Conservation (phyloP, 495 filamentous ascomycete species). For the Pyronema domesticum region DNA sequence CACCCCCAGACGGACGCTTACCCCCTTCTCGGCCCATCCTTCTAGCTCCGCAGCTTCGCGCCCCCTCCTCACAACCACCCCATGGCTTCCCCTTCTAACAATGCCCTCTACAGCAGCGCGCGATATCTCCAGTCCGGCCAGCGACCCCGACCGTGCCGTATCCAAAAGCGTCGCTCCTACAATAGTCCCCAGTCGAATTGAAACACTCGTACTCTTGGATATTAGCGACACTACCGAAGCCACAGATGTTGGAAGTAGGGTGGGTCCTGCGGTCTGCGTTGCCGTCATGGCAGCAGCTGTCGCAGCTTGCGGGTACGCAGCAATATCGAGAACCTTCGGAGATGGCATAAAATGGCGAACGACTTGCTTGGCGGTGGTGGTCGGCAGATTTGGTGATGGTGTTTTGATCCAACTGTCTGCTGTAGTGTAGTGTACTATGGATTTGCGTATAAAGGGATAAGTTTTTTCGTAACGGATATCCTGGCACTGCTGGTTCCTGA, state of each 20-base stretch:
- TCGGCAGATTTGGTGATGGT: too few species aligned
- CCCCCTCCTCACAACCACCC: constrained; percentile 29
- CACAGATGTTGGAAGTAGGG: constrained; percentile 47
- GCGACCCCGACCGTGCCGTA: constrained; percentile 47
- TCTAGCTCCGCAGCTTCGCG: constrained; percentile 7
- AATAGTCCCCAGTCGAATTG: constrained; percentile 49
- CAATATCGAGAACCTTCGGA: background rate
- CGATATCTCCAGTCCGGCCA: constrained; percentile 52
- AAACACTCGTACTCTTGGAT: constrained; percentile 50
- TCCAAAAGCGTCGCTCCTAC: constrained; percentile 47
- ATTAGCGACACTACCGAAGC: constrained; percentile 53
- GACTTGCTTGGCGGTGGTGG: background rate
- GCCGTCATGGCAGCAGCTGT: background rate
- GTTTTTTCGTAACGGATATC: too few species aligned
- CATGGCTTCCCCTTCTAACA: constrained; percentile 47
- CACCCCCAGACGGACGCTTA: constrained; percentile 5
- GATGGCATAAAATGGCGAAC: background rate
- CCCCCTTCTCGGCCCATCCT: constrained; percentile 19
- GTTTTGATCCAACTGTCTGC: too few species aligned
- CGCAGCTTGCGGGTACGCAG: background rate
- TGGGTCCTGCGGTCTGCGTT: constrained; percentile 29
- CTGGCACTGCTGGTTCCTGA: too few species aligned
- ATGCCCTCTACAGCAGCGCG: constrained; percentile 49
- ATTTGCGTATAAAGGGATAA: too few species aligned
- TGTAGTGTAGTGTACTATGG: too few species aligned